phyloP scores from a whole-genome alignment of 2,329 filamentous ascomycete species.

The Stagonosporopsis vannaccii region DNA sequence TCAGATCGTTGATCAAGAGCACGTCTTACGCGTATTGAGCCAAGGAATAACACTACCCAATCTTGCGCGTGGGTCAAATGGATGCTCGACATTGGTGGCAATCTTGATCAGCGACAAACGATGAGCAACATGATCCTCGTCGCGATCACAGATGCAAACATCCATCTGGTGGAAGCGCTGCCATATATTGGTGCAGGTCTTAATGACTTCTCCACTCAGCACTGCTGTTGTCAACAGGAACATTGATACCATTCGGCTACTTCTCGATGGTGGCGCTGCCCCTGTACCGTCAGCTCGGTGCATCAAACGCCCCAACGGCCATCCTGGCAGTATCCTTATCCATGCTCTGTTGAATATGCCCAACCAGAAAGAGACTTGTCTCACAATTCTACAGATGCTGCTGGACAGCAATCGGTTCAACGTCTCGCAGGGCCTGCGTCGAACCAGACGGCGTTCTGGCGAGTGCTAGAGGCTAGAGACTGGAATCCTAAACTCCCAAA shows the following conservation, averaged over 20 bases:
- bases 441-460: slow-evolving; percentile 21
- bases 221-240: slow-evolving; percentile 22
- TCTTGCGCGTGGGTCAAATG: slow-evolving; percentile 30
- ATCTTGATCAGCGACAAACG: slow-evolving; percentile 23
- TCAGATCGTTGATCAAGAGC: slow-evolving; percentile 22
- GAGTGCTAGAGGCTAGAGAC: slow-evolving; percentile 16
- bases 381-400: slow-evolving; percentile 23
- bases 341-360: slow-evolving; percentile 12
- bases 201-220: slow-evolving; percentile 22
- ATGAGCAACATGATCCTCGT: slow-evolving; percentile 23
- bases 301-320: background rate
- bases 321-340: background rate
- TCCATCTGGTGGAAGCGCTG: slow-evolving; percentile 22
- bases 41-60: background rate
- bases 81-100: slow-evolving; percentile 29
- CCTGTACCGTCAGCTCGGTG: slow-evolving; percentile 9
- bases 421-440: slow-evolving; percentile 25
- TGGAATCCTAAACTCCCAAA: slow-evolving; percentile 13
- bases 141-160: slow-evolving; percentile 20
- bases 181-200: slow-evolving; percentile 23
- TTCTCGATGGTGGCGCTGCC: slow-evolving; percentile 28
- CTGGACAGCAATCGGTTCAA: slow-evolving; percentile 22
- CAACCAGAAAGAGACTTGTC: slow-evolving; percentile 9
- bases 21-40: slow-evolving; percentile 11
- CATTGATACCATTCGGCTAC: slow-evolving; percentile 19